Evolutionary conservation across 164 flowering plant species (phyloP), one percentile per base, ranked within the genome.

Genomic region (Nelumbo lutea): DNA sequence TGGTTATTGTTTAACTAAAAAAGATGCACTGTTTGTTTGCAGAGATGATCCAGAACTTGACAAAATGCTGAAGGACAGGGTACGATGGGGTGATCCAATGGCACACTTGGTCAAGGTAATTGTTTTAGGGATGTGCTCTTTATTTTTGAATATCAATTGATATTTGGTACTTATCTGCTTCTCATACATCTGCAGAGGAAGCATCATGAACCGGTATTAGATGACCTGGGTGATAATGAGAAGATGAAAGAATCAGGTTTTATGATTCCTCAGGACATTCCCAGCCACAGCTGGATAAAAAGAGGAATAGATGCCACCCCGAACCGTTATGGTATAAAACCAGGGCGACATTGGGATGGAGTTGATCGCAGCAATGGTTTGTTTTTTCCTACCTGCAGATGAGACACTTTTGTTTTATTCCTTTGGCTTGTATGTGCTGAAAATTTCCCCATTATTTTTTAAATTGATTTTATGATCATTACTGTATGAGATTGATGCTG

Each of bases 41-140:
- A 91, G 97, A 73, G 96, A 95, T 81, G 98, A 95, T 72, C 88
- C 96, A 1, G 94, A 92, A 55, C 90, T 94, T 15, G 97, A 95
- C 69, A 82, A 74, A 69, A 86, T 88, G 85, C 73, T 95, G 81
- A 95, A 84, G 81, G 91, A 90, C 14, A 84, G 87, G 77, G 62
- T 87, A 48, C 82, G 96, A 79, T 95, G 96, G 93, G 97, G 98
- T 59, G 97, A 95, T 78, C 97, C 97, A 6, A 89, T 95, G 98
- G 97, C 98, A 42, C 96, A 92, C 75, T 75, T 95, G 75, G 92
- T 85, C 59, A 86, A 88, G 88, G 88, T 83, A 78, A 70, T 5
- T 46, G 48, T 50, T 27, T 43, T 59, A 46, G 43, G 62, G 39
- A 42, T 41, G n/a, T 39, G 59, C 13, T n/a, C 39, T 27, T 14